phyloP scores from a whole-genome alignment of 2,329 filamentous ascomycete species.

The Penicillium sp. region DNA sequence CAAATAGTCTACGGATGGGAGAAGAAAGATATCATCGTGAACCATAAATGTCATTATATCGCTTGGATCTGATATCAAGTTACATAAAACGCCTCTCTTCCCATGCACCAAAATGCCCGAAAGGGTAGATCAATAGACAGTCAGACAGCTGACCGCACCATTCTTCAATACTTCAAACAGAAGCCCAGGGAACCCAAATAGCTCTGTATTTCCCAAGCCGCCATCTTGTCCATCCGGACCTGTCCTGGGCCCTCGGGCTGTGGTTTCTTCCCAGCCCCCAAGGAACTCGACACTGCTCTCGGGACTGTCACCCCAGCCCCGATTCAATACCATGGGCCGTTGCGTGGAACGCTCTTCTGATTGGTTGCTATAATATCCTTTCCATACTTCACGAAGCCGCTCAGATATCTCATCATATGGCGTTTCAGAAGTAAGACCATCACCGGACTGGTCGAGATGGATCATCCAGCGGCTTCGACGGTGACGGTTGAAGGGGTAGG shows the following conservation, averaged over 20 bases:
- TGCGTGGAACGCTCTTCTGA: slow-evolving; percentile 56
- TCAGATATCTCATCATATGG: slow-evolving; percentile 72
- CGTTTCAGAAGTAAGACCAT: slow-evolving; percentile 71
- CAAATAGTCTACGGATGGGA: too few species aligned
- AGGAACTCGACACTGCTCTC: slow-evolving; percentile 85
- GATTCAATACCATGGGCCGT: slow-evolving; percentile 78
- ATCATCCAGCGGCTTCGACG: slow-evolving; percentile 87
- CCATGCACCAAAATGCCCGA: neutral
- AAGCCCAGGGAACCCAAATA: slow-evolving; percentile 91
- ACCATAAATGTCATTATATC: neutral
- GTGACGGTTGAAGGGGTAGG: slow-evolving; percentile 95
- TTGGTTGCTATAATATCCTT: slow-evolving; percentile 60
- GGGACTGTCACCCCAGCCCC: slow-evolving; percentile 88
- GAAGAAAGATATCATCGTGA: neutral
- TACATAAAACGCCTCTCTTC: neutral
- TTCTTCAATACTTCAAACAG: slow-evolving; percentile 97
- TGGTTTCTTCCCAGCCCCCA: slow-evolving; percentile 81
- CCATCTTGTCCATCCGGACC: slow-evolving; percentile 47
- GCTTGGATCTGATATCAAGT: neutral
- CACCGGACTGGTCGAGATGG: slow-evolving; percentile 45
- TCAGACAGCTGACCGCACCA: slow-evolving; percentile 83
- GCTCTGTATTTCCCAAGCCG: slow-evolving; percentile 71
- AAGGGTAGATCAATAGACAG: slow-evolving; percentile 67
- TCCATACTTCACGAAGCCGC: slow-evolving; percentile 69
- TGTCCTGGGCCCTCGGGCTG: slow-evolving; percentile 45